Base-by-base conservation (phyloP, 106 monocot genomes). In the Chionographis japonica region DNA sequence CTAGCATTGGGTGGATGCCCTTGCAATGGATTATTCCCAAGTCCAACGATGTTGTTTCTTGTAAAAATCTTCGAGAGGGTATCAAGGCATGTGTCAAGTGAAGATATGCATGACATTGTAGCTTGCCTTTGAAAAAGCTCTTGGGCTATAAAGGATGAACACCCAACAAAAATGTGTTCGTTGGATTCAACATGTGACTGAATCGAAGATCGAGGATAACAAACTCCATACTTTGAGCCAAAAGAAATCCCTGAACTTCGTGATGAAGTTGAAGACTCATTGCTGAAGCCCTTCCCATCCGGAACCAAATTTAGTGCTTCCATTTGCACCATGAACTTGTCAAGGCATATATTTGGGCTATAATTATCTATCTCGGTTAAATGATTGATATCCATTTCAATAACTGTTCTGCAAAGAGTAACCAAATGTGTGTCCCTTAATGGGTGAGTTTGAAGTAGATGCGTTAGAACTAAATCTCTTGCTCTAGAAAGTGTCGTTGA, bases 341-440 rank as follows among this genome's bases (percentile, higher is more conserved):
- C 83, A 61, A 74, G 59, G 64, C 81, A 85, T 17, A 63, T 40
- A 41, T 70, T 51, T 36, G 63, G 37, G 64, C 13, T 50, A 75
- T 52, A n/a, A 74, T 54, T 56, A 50, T 66, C 61, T 15, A 6
- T 37, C 58, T 40, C 71, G 50, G 37, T 4, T 13, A 93, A 53
- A 11, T 72, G 43, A 42, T 83, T 79, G 17, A 78, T 54, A 75
- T 95, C 91, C 77, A 84, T 68, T 40, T 86, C 88, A 68, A 86
- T 75, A 41, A 66, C 40, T 55, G 95, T 77, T 52, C 50, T 68
- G 16, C 83, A 56, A 73, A 95, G 72, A 70, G 84, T 61, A 56
- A 42, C 20, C 53, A 95, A 37, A 60, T 78, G 81, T 50, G 54
- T 65, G n/a, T 73, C 83, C 58, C 61, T 78, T 41, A 82, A 56